Conservation (phyloP, 352 stramenopile genomes). For the Pythium rhizo-oryzae region DNA sequence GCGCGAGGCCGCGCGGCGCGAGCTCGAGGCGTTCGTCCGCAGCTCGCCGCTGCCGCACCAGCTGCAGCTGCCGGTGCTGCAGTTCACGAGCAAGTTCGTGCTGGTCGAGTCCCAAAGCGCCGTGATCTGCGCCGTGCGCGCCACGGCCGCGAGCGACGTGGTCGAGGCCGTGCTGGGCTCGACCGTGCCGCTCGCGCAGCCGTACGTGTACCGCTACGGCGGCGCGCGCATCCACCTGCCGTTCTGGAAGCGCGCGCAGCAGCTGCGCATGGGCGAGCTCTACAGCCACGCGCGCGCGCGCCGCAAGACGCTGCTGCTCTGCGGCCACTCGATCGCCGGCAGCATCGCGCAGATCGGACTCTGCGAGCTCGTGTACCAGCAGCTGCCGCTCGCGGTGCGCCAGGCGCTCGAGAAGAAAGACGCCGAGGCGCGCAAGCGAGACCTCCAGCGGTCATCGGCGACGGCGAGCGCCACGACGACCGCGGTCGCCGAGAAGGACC, state of each 20-base stretch:
- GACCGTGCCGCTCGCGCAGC: conserved; percentile 58
- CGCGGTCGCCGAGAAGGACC: conserved; percentile 3
- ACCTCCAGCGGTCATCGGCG: conserved; percentile 16
- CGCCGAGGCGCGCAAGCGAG: conserved; percentile 43
- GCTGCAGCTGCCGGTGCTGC: conserved; percentile 56
- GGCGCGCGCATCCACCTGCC: conserved; percentile 74
- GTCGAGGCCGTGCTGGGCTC: conserved; percentile 75
- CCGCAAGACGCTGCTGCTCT: conserved; percentile 74
- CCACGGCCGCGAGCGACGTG: conserved; percentile 59
- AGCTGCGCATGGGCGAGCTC: conserved; percentile 54
- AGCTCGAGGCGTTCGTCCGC: conserved; percentile 60
- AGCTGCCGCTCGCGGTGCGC: conserved; percentile 50
- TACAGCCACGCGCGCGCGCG: conserved; percentile 45
- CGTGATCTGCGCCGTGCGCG: conserved; percentile 69
- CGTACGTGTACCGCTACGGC: conserved; percentile 72
- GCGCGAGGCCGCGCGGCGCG: conserved; percentile 27
- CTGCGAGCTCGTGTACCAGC: conserved; percentile 75
- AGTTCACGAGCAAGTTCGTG: conserved; percentile 55
- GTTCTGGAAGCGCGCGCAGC: conserved; percentile 74
- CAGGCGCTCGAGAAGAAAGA: conserved; percentile 66
- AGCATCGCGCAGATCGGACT: conserved; percentile 83
- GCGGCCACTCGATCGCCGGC: conserved; percentile 81
- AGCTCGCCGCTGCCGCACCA: conserved; percentile 71
- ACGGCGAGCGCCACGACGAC: background rate
- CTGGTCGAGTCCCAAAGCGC: conserved; percentile 64